Percentiles rank a stretch among this genome's conserved stretches.
Evolutionary conservation across 2,329 filamentous ascomycete species (phyloP).

Genomic region (Xylaria digitata): DNA sequence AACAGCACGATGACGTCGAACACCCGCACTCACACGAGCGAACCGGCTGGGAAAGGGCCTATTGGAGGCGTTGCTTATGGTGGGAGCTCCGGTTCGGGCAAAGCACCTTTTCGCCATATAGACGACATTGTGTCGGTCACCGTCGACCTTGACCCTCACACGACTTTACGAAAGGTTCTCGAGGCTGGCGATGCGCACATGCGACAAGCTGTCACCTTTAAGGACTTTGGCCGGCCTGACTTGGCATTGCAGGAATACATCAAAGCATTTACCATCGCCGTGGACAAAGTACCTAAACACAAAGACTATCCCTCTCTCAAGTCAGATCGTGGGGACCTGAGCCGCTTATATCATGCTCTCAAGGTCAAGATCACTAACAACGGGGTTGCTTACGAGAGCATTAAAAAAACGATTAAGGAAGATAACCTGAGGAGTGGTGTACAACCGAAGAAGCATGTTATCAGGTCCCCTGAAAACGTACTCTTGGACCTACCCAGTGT

Average conservation of each 20-base stretch:
- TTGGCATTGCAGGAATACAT: conserved; percentile 86
- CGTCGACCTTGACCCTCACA: conserved; percentile 60
- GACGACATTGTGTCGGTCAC: conserved; percentile 62
- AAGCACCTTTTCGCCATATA: conserved; percentile 62
- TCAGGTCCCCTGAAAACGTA: conserved; percentile 24
- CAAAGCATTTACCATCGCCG: conserved; percentile 80
- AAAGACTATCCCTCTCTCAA: conserved; percentile 76
- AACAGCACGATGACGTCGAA: conserved; percentile 39
- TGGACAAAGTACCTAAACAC: conserved; percentile 80
- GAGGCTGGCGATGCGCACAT: conserved; percentile 64
- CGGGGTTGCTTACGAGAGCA: conserved; percentile 63
- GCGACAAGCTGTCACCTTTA: conserved; percentile 69
- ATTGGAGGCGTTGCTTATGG: conserved; percentile 25
- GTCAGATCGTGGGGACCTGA: conserved; percentile 61
- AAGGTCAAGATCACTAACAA: conserved; percentile 62
- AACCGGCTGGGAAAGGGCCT: conserved; percentile 18
- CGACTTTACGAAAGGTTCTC: conserved; percentile 65
- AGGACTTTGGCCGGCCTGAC: conserved; percentile 75
- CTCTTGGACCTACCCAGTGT: conserved; percentile 38
- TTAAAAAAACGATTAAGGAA: conserved; percentile 72
- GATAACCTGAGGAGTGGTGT: conserved; percentile 73
- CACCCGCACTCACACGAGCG: conserved; percentile 28
- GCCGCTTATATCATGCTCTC: conserved; percentile 61
- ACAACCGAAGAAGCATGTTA: conserved; percentile 52
- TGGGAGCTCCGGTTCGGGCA: conserved; percentile 39